These are phyloP conservation scores for Coemansia asiatica DNA, from an alignment of 192 early-diverging fungal species.

Conservation along the genomic window DNA sequence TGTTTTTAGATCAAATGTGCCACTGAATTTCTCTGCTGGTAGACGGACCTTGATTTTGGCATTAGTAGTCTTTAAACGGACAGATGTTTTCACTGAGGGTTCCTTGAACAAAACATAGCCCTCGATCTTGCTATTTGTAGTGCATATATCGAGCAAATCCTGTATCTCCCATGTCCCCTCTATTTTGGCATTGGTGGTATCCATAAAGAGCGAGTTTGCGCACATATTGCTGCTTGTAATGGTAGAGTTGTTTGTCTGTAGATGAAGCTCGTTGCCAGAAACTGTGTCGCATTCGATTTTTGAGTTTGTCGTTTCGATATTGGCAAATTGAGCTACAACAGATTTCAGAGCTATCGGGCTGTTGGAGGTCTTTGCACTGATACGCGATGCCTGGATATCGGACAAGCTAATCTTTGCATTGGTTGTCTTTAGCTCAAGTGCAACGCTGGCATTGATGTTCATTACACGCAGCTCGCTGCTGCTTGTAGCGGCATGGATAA, in stretches of 20 bases:
- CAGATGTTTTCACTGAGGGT: neutral
- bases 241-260: slow-evolving; percentile 17
- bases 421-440: slow-evolving; percentile 7
- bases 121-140: slow-evolving; percentile 22
- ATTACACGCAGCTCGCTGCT: slow-evolving; percentile 10
- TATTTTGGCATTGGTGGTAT: slow-evolving; percentile 19
- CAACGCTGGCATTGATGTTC: neutral
- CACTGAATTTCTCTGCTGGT: slow-evolving; percentile 18
- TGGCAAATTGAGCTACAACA: neutral
- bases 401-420: slow-evolving; percentile 22
- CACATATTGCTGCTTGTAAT: slow-evolving; percentile 9
- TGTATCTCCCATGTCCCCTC: slow-evolving; percentile 25
- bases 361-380: slow-evolving; percentile 16
- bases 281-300: slow-evolving; percentile 15
- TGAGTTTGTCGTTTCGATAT: slow-evolving; percentile 14
- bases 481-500: slow-evolving; percentile 7
- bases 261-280: slow-evolving; percentile 5
- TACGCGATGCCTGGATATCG: neutral
- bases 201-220: slow-evolving; percentile 9
- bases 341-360: slow-evolving; percentile 9
- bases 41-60: slow-evolving; percentile 19
- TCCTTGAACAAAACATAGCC: slow-evolving; percentile 13
- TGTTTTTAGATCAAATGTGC: slow-evolving; percentile 23
- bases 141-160: slow-evolving; percentile 15
- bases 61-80: slow-evolving; percentile 20